Evolutionary conservation across 805 yeast genomes (phyloP), one percentile per base, ranked within the genome.

Genomic region (Kurtzmaniella fragi): DNA sequence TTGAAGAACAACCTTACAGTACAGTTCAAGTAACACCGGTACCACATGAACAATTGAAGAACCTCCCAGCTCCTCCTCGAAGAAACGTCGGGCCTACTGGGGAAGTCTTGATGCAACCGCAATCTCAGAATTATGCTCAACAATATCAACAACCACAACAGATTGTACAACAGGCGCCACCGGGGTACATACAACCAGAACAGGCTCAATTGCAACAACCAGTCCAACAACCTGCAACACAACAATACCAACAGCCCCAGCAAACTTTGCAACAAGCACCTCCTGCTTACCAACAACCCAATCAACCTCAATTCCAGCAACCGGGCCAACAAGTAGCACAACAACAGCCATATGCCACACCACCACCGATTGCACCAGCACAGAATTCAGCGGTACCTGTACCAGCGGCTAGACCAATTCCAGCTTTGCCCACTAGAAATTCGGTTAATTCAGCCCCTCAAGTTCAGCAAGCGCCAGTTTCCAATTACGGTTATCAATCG

Each of bases 51-150:
- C 50, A 52, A 32, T 38, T 72, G 9, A 56, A 49, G 20, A 28
- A 64, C 2, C 59, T 66, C 41, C 70, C 75, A 1, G 59, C 70
- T 9, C 77, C 77, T 1, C 81, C 81, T 0, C 57, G 50, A 37
- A 61, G 76, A 28, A 57, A 54, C 20, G 70, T 60, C 12, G n/a
- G n/a, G n/a, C 53, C 56, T 14, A 55, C 61, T 9, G 50, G 52
- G 12, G 62, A 40, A 4, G 57, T 48, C 9, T 57, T 53, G 9
- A 40, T 42, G 9, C 47, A 38, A 31, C 43, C 25, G 28, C 51
- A 43, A 23, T 44, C 37, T 13, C 43, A 13, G 13, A 31, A 10
- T 16, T 45, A 38, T 16, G 34, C 35, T 8, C 46, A 37, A 10
- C 43, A 34, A 12, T 44, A 38, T n/a, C 50, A 33, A 28, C 41